Percentiles rank a stretch among this genome's conserved stretches.
Evolutionary conservation across 2,329 filamentous ascomycete genomes (phyloP).

Genomic region (Alternaria conjuncta): DNA sequence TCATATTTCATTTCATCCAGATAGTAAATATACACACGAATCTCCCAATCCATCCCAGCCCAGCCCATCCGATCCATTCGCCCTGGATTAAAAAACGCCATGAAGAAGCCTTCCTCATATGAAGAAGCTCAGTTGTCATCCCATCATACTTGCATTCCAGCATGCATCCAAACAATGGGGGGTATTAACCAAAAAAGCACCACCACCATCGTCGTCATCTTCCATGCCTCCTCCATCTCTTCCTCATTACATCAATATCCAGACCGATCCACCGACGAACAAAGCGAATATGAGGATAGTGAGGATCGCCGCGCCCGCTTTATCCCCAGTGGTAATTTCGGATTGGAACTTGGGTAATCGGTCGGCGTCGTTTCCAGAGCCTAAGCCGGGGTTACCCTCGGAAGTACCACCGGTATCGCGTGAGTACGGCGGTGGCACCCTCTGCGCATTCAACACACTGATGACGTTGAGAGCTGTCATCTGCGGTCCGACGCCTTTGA

Average conservation of each 20-base stretch:
- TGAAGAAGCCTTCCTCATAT: neutral
- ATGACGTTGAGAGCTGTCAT: constrained; percentile 64
- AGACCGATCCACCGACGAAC: neutral
- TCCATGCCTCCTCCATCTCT: too few species aligned
- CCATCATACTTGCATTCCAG: neutral
- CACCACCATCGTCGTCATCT: neutral
- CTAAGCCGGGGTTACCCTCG: constrained; percentile 52
- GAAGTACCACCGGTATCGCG: constrained; percentile 60
- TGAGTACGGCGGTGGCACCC: constrained; percentile 52
- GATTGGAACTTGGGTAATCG: constrained; percentile 24
- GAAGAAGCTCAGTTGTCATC: neutral
- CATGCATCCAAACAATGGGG: neutral
- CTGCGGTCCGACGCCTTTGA: constrained; percentile 62
- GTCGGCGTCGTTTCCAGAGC: constrained; percentile 36
- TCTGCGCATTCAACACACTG: constrained; percentile 51
- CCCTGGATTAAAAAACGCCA: neutral
- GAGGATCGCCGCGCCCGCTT: constrained; percentile 52
- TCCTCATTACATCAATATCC: constrained; percentile 3
- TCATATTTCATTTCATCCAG: neutral
- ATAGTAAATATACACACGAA: constrained; percentile 1
- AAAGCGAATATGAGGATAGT: constrained; percentile 42
- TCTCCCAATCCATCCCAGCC: neutral
- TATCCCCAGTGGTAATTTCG: constrained; percentile 47
- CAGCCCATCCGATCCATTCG: neutral
- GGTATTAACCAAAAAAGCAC: neutral